These are phyloP conservation scores for Beauveria sp. DNA, from an alignment of 2,329 filamentous ascomycete genomes.

Conservation along the genomic window DNA sequence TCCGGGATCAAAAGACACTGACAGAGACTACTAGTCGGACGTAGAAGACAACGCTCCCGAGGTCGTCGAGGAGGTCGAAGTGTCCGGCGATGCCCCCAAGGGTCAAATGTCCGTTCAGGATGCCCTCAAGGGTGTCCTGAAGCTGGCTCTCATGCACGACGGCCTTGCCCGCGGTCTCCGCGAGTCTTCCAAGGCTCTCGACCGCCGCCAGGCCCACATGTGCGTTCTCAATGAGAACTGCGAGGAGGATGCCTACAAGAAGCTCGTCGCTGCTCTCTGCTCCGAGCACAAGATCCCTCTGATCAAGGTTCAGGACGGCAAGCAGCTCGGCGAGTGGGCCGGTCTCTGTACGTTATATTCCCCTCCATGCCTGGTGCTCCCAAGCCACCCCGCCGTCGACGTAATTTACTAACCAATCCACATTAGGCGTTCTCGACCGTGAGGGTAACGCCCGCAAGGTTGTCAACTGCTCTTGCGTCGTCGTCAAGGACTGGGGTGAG, in stretches of 20 bases:
- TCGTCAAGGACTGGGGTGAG: conserved; percentile 99
- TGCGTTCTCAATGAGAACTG: conserved; percentile 99
- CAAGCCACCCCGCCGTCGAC: background rate
- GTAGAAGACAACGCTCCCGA: conserved; percentile 97
- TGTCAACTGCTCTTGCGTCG: conserved; percentile 99
- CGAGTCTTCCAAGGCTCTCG: conserved; percentile 97
- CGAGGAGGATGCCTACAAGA: conserved; percentile 99
- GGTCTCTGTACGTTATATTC: conserved; percentile 77
- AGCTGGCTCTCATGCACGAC: conserved; percentile 98
- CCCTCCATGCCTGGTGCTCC: background rate
- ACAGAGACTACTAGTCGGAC: conserved; percentile 67
- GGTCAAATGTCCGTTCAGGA: conserved; percentile 97
- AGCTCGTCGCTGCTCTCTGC: conserved; percentile 97
- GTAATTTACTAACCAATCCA: conserved; percentile 16
- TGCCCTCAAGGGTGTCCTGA: conserved; percentile 97
- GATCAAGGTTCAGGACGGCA: conserved; percentile 99
- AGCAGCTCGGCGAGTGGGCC: conserved; percentile 99
- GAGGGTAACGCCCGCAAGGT: conserved; percentile 99
- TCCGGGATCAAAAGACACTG: conserved; percentile 3
- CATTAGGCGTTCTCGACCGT: conserved; percentile 87
- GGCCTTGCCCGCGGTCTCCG: conserved; percentile 97
- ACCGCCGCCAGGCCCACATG: conserved; percentile 98
- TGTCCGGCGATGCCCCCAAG: conserved; percentile 84
- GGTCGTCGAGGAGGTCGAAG: conserved; percentile 85
- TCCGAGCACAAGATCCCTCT: conserved; percentile 99